A percentile compares a stretch with the other conserved stretches of the same genome.
phyloP scores from a whole-genome alignment of 2,329 filamentous ascomycete genomes.

The Apiospora saccharicola region DNA sequence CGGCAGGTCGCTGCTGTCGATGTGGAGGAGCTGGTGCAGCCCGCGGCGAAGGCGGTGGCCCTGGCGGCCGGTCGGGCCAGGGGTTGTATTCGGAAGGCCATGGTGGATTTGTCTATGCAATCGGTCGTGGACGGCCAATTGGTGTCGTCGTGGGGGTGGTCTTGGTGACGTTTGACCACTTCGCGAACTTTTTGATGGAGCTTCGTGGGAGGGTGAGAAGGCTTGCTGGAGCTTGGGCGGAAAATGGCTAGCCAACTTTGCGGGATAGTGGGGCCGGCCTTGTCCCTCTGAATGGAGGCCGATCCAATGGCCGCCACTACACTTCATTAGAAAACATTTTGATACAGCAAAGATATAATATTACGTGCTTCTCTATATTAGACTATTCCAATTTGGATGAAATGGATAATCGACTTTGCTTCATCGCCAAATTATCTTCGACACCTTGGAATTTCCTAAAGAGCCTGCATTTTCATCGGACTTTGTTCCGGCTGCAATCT shows the following conservation, averaged over 20 bases:
- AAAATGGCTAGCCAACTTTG: constrained; percentile 5
- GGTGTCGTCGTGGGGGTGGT: not conserved
- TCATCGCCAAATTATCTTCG: no score
- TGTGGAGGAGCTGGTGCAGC: not conserved
- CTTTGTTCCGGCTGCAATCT: no score
- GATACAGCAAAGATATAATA: no score
- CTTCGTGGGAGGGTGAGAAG: not conserved
- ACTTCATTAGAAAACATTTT: not conserved
- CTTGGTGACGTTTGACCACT: constrained; percentile 9
- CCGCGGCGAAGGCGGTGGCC: constrained; percentile 8
- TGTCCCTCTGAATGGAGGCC: not conserved
- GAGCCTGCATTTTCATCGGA: no score
- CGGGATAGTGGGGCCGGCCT: not conserved
- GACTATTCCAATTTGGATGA: no score
- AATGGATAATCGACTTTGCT: no score
- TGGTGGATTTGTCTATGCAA: not conserved
- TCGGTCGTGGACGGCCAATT: not conserved
- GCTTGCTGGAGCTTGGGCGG: constrained; percentile 14
- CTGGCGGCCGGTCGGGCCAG: constrained; percentile 17
- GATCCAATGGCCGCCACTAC: not conserved
- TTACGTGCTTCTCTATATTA: no score
- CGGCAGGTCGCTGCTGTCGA: not conserved
- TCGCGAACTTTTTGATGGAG: constrained; percentile 21
- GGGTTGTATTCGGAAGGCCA: constrained; percentile 23
- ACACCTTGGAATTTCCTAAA: no score